Evolutionary conservation across 371 early-diverging fungal genomes (phyloP).

Genomic region (Lichtheimia ornata): DNA sequence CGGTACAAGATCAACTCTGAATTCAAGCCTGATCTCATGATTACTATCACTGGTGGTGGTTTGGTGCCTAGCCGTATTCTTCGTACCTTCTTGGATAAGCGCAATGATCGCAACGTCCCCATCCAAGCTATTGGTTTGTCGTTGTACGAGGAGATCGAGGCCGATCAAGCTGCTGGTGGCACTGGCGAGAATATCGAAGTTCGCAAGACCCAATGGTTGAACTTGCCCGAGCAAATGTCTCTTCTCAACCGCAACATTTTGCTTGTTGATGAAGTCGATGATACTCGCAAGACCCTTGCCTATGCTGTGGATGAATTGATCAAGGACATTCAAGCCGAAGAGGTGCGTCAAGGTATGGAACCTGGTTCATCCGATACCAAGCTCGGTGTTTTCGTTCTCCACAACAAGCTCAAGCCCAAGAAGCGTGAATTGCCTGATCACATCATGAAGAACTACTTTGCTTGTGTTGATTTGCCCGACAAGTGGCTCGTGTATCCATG

Average conservation of each 20-base stretch:
- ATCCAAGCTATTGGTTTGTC: conserved; percentile 81
- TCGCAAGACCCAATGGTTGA: conserved; percentile 82
- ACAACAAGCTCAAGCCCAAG: conserved; percentile 79
- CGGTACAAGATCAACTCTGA: conserved; percentile 56
- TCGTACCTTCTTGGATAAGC: conserved; percentile 76
- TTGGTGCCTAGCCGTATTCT: conserved; percentile 72
- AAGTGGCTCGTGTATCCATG: conserved; percentile 79
- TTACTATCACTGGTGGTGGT: conserved; percentile 69
- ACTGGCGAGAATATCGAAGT: conserved; percentile 48
- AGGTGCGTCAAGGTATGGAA: conserved; percentile 43
- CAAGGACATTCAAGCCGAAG: conserved; percentile 69
- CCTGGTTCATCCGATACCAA: conserved; percentile 62
- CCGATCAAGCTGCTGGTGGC: conserved; percentile 40
- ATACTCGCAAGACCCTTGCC: conserved; percentile 72
- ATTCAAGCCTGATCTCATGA: conserved; percentile 70
- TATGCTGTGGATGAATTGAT: conserved; percentile 72
- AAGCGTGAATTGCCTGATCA: conserved; percentile 61
- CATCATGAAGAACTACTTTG: conserved; percentile 68
- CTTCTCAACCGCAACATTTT: conserved; percentile 71
- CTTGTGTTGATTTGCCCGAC: conserved; percentile 75
- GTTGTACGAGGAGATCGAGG: conserved; percentile 74
- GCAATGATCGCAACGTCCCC: conserved; percentile 70
- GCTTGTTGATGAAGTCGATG: conserved; percentile 82
- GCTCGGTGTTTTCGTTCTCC: conserved; percentile 75
- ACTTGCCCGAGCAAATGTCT: conserved; percentile 62